Percentiles rank a stretch among this genome's conserved stretches.
Conservation (phyloP, 345 rosid genomes). For the Lenwebbia sp. region DNA sequence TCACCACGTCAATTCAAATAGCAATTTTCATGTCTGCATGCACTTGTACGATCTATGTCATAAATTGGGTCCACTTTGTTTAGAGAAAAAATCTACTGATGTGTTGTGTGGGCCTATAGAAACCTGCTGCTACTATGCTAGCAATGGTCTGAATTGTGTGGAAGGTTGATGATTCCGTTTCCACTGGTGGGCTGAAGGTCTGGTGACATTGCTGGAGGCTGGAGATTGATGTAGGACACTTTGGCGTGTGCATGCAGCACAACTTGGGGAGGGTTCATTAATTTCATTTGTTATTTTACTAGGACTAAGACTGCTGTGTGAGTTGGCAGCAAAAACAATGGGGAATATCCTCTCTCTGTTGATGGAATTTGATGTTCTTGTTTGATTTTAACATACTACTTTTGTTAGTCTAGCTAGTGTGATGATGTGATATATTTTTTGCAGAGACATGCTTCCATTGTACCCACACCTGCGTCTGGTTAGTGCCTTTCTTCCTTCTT, state of each 20-base stretch:
- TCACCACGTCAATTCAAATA: not conserved
- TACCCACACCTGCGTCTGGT: constrained; percentile 89
- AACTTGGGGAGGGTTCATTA: not conserved
- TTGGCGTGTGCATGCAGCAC: not conserved
- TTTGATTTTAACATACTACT: not conserved
- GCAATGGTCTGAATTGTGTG: not conserved
- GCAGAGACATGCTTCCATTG: constrained; percentile 86
- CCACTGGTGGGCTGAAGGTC: not conserved
- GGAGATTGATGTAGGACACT: not conserved
- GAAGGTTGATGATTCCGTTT: not conserved
- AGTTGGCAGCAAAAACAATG: not conserved
- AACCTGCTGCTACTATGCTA: not conserved
- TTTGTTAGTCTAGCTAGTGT: not conserved
- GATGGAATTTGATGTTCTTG: not conserved
- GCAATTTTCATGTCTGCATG: not conserved
- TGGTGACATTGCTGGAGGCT: not conserved
- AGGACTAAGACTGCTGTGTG: not conserved
- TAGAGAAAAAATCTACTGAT: not conserved
- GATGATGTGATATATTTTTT: constrained; percentile 7
- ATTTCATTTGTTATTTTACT: not conserved
- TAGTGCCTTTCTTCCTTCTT: constrained; percentile 17
- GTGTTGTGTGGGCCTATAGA: not conserved
- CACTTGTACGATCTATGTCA: not conserved
- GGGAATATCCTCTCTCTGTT: not conserved
- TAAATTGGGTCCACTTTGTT: not conserved